Base-by-base conservation (phyloP, 2,329 filamentous ascomycete species). In the Neofusicoccum umdonicola region DNA sequence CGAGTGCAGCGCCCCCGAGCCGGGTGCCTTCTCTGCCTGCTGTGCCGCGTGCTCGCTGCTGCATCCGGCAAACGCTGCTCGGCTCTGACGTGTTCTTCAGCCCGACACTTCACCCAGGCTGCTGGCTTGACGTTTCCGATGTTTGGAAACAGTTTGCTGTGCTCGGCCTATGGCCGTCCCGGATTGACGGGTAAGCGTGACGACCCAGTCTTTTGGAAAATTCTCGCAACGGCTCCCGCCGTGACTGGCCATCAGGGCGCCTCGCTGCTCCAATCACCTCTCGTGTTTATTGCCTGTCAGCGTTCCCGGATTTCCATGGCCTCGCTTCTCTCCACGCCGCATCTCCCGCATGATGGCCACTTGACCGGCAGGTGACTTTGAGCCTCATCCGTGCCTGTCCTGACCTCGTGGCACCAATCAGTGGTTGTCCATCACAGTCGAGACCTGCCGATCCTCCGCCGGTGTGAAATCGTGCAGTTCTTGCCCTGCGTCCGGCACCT, bases 161-260 rank as follows among this genome's bases (percentile, higher is more conserved):
- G 35, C 39, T 9, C 41, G 37, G 11, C 56, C 56, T 60, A 60
- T 60, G 41, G 56, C 56, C 42, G 56, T 60, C 42, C 56, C 56
- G 41, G 27, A 47, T 37, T 47, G 56, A 35, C 56, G 56, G 56
- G 34, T 60, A 60, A 60, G 56, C 56, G 56, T 60, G 56, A 60
- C 56, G 56, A 47, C 41, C 56, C 56, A 35, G 19, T 34, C 11
- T 27, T 47, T 27, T 60, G 56, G 56, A 34, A 60, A 37, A 60
- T 60, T 47, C 17, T 47, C 41, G 41, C 56, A 35, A 11, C 41
- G 56, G 56, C 27, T 58, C 6, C 15, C 9, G 56, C 56, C 42
- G 27, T 47, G 8, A 45, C 56, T 47, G 56, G 56, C 56, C 42
- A 17, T 35, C 35, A 8, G 6, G 34, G 41, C 41, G 41, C 35